These are phyloP conservation scores for Sherardia arvensis DNA, from an alignment of 257 asterid genomes.

Conservation along the genomic window DNA sequence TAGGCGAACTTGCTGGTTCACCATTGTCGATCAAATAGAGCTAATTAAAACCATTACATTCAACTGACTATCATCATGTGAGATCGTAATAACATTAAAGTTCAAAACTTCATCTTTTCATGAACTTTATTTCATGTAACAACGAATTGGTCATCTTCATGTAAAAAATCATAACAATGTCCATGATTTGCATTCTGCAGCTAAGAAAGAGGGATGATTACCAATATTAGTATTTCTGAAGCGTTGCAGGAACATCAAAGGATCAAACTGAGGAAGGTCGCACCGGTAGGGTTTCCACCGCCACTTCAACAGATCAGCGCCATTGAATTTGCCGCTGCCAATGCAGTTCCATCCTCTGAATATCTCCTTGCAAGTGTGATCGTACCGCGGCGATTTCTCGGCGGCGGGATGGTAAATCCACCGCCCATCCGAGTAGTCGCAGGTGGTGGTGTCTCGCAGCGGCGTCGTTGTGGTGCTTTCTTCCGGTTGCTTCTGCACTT, in stretches of 20 bases:
- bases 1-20: no score
- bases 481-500: neutral
- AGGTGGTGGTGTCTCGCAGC: conserved; percentile 17
- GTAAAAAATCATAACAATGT: no score
- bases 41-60: no score
- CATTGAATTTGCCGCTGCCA: conserved; percentile 60
- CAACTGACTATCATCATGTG: no score
- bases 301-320: conserved; percentile 69
- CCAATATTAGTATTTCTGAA: conserved; percentile 73
- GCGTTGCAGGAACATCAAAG: conserved; percentile 46
- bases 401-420: conserved; percentile 65
- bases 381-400: conserved; percentile 55
- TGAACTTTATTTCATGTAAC: no score
- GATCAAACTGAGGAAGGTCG: conserved; percentile 69
- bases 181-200: neutral
- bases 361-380: conserved; percentile 83
- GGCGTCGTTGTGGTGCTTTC: conserved; percentile 15
- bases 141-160: no score
- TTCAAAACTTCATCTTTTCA: no score
- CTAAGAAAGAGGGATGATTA: conserved; percentile 18
- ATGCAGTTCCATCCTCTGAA: conserved; percentile 98
- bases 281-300: conserved; percentile 85
- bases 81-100: no score
- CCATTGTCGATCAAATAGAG: no score
- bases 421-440: conserved; percentile 63